Percentiles rank a stretch among this genome's conserved stretches.
These are phyloP conservation scores for Daldinia concentrica DNA, from an alignment of 495 filamentous ascomycete genomes.

Conservation along the genomic window DNA sequence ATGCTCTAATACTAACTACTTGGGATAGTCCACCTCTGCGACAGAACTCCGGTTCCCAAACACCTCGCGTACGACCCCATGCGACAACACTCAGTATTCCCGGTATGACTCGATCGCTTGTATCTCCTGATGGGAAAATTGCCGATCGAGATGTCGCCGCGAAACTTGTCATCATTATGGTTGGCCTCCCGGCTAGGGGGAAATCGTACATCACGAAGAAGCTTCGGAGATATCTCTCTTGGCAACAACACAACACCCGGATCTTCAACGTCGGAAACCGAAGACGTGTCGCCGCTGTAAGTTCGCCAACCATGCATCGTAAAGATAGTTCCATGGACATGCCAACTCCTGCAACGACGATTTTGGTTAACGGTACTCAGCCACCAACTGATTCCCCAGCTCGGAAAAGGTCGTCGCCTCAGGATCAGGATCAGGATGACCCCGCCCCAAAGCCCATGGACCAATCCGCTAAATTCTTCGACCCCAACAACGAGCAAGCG, in stretches of 20 bases:
- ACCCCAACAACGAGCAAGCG: slow-evolving; percentile 85
- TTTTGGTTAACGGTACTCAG: slow-evolving; percentile 57
- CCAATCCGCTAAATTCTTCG: slow-evolving; percentile 93
- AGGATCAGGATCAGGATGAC: slow-evolving; percentile 12
- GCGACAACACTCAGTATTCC: slow-evolving; percentile 88
- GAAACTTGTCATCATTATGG: slow-evolving; percentile 98
- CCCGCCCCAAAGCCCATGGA: slow-evolving; percentile 67
- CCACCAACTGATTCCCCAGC: slow-evolving; percentile 44
- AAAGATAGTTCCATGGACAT: slow-evolving; percentile 46
- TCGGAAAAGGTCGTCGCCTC: slow-evolving; percentile 19
- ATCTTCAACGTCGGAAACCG: slow-evolving; percentile 98
- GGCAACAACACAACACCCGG: slow-evolving; percentile 92
- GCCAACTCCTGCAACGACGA: slow-evolving; percentile 57
- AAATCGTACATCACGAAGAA: slow-evolving; percentile 99
- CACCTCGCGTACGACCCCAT: slow-evolving; percentile 71
- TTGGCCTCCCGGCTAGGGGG: slow-evolving; percentile 90
- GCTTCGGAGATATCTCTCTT: slow-evolving; percentile 91
- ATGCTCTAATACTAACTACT: slow-evolving; percentile 14
- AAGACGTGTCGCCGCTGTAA: slow-evolving; percentile 74
- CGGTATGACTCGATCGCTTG: slow-evolving; percentile 87
- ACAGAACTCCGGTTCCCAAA: slow-evolving; percentile 69
- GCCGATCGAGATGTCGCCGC: slow-evolving; percentile 90
- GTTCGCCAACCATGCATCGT: slow-evolving; percentile 41
- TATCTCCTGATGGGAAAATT: slow-evolving; percentile 93
- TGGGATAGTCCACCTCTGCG: slow-evolving; percentile 60